phyloP scores from a whole-genome alignment of 805 yeast genomes.

The Maudiozyma bulderi region DNA sequence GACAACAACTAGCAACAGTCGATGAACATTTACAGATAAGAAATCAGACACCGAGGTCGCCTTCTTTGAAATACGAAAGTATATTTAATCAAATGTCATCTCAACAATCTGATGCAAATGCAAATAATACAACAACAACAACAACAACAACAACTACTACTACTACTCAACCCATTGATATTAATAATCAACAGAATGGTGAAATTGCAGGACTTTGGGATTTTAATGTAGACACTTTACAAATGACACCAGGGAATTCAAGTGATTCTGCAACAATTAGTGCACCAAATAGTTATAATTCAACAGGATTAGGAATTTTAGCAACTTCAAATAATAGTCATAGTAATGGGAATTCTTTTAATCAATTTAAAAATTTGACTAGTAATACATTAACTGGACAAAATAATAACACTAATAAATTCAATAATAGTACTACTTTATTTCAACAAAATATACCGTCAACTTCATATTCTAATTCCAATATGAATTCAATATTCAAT shows the following conservation, averaged over 20 bases:
- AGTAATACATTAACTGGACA: neutral
- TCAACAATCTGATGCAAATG: neutral
- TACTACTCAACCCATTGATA: constrained; percentile 22
- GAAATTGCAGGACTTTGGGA: constrained; percentile 34
- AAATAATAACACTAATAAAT: neutral
- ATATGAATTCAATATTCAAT: neutral
- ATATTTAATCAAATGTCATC: constrained; percentile 4
- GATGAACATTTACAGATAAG: neutral
- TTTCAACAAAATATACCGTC: neutral
- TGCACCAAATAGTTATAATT: constrained; percentile 28
- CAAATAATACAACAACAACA: neutral
- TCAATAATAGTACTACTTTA: neutral
- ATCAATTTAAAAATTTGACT: constrained; percentile 1
- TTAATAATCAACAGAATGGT: constrained; percentile 28
- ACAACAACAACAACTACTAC: constrained; percentile 2
- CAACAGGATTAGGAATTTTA: constrained; percentile 10
- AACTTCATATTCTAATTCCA: neutral
- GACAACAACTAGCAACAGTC: neutral
- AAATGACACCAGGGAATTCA: constrained; percentile 28
- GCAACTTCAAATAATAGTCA: constrained; percentile 1
- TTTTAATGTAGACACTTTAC: constrained; percentile 30
- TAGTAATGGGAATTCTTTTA: neutral
- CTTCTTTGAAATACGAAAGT: constrained; percentile 2
- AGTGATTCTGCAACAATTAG: constrained; percentile 29
- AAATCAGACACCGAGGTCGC: neutral